Base-by-base conservation (phyloP, 768 basidiomycete species). In the Termitomyces heimii region DNA sequence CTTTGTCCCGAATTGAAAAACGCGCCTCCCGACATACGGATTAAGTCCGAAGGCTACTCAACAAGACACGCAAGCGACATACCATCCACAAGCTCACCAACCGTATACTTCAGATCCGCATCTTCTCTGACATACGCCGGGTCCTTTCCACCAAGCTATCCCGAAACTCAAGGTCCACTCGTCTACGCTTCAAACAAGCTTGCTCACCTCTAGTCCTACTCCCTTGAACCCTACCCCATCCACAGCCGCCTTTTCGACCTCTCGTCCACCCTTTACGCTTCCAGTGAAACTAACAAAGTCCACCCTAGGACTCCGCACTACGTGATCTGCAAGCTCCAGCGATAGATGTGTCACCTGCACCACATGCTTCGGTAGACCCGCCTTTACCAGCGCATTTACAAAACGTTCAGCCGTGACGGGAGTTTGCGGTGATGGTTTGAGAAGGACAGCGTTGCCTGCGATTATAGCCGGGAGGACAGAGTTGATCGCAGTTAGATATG, bases 1-100 rank as follows among this genome's bases (percentile, higher is more conserved):
- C 93, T 95, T 72, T 99, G 97, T 1, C 97, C 97, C 16, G 95
- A 94, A 71, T 98, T 98, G 78, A 94, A 99, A 73, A 95, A 86
- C 4, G 93, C 88, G 37, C 93, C 91, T 93, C 10, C 63, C 1
- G 40, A 22, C 35, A 43, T 13, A 4, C 55, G 39, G 52, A 32
- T 48, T 43, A n/a, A 54, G 62, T 46, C 2, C 18, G 42, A 28
- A 44, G n/a, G 32, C 40, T 4, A 2, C 5, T 16, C 28, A 34
- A 24, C 28, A 34, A 24, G 34, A 9, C 43, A 31, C 44, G 20
- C 18, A n/a, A 35, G n/a, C 2, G 10, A 62, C 76, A 49, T 55
- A 88, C 94, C 96, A 71, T 99, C 97, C 2, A 94, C 94, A 3
- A 98, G 81, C 65, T 98, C 88, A 24, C 83, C 80, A 13, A 84